Percentiles rank a stretch among this genome's conserved stretches.
Evolutionary conservation across 208 protist genomes (phyloP).

Genomic region (Leishmania turanica): DNA sequence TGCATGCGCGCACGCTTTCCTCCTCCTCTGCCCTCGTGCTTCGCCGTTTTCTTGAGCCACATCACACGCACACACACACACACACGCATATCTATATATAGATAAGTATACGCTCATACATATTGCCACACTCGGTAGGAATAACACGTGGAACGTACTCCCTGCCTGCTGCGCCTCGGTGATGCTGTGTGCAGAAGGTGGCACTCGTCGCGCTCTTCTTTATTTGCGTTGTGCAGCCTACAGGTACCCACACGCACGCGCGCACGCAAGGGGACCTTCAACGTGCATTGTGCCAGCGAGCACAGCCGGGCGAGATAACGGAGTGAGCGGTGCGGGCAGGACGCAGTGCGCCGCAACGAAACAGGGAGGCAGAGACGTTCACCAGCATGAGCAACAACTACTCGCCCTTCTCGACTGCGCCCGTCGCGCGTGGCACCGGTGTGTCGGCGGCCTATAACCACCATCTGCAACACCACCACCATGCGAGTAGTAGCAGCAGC

Average conservation of each 20-base stretch:
- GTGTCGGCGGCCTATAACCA: not conserved
- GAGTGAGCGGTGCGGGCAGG: not conserved
- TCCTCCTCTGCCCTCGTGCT: not conserved
- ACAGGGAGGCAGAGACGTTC: not conserved
- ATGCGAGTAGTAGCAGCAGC: conserved; percentile 4
- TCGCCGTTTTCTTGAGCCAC: not conserved
- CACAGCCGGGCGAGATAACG: not conserved
- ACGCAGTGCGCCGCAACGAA: not conserved
- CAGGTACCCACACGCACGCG: no score
- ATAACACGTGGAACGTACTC: not conserved
- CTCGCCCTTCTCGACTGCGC: conserved; percentile 24
- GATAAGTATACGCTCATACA: not conserved
- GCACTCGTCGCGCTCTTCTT: not conserved
- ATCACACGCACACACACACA: not conserved
- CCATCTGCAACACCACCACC: conserved; percentile 6
- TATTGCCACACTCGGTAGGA: not conserved
- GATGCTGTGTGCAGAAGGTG: not conserved
- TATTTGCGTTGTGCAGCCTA: not conserved
- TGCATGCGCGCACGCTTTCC: not conserved
- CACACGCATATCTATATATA: not conserved
- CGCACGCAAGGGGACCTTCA: not conserved
- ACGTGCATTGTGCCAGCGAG: not conserved
- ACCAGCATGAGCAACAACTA: conserved; percentile 28
- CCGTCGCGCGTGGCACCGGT: conserved; percentile 7
- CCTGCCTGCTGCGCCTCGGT: not conserved